Evolutionary conservation across 2,329 filamentous ascomycete genomes (phyloP).

Genomic region (Hypoxylon sp.): DNA sequence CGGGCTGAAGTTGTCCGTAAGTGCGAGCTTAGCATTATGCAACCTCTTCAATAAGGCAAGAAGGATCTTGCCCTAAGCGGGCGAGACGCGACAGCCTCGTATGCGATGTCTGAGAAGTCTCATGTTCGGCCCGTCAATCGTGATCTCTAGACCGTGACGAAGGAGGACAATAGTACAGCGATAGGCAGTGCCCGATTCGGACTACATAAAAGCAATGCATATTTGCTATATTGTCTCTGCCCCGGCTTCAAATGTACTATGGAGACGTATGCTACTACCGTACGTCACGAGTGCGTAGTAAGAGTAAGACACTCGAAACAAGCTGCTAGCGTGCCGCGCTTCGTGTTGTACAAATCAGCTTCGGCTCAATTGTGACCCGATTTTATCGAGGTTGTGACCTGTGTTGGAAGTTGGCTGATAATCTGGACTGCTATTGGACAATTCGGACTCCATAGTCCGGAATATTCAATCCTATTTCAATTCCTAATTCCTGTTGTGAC

Average conservation of each 20-base stretch:
- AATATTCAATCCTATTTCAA: constrained; percentile 36
- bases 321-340: constrained; percentile 31
- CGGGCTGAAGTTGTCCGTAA: constrained; percentile 27
- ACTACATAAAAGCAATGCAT: constrained; percentile 13
- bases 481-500: constrained; percentile 40
- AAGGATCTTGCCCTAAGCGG: constrained; percentile 19
- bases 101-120: constrained; percentile 30
- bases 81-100: constrained; percentile 26
- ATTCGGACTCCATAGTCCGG: constrained; percentile 35
- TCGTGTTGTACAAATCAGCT: constrained; percentile 19
- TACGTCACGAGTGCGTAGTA: constrained; percentile 28
- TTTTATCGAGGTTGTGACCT: constrained; percentile 24
- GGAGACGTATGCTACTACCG: constrained; percentile 21
- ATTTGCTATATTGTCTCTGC: constrained; percentile 1
- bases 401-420: constrained; percentile 26
- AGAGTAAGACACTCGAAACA: constrained; percentile 31
- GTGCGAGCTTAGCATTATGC: constrained; percentile 32
- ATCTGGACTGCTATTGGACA: constrained; percentile 31
- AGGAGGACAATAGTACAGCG: constrained; percentile 16
- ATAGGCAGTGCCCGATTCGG: constrained; percentile 7
- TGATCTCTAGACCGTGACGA: neutral
- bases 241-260: constrained; percentile 23
- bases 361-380: constrained; percentile 42
- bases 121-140: constrained; percentile 16
- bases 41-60: constrained; percentile 24